Evolutionary conservation across 2,329 filamentous ascomycete genomes (phyloP).

Genomic region (Phoma sp.): DNA sequence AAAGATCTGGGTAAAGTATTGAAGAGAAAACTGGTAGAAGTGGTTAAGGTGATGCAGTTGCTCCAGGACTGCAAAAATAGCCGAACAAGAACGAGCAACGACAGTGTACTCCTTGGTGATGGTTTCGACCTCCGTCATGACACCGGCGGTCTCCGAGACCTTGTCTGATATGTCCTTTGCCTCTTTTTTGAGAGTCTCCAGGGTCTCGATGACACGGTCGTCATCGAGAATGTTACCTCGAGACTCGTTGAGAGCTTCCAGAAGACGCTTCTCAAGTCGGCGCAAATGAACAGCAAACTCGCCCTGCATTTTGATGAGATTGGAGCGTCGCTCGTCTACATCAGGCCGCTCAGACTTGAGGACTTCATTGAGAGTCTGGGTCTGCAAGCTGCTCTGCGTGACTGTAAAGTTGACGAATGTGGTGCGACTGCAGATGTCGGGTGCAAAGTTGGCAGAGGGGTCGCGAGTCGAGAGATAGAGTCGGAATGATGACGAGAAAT

Average conservation of each 20-base stretch:
- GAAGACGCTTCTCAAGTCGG: constrained; percentile 89
- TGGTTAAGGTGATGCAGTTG: constrained; percentile 98
- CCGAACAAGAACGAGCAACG: constrained; percentile 93
- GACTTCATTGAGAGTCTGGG: constrained; percentile 95
- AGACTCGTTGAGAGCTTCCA: constrained; percentile 96
- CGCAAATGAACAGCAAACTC: constrained; percentile 99
- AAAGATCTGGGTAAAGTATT: constrained; percentile 98
- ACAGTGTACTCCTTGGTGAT: constrained; percentile 94
- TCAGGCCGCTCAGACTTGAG: constrained; percentile 97
- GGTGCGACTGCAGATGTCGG: constrained; percentile 96
- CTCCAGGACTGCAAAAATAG: constrained; percentile 95
- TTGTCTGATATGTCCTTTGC: constrained; percentile 94
- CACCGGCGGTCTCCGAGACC: constrained; percentile 94
- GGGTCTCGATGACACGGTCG: constrained; percentile 95
- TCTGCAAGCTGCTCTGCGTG: constrained; percentile 97
- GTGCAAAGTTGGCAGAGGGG: constrained; percentile 92
- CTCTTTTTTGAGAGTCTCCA: constrained; percentile 97
- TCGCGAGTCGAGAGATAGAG: constrained; percentile 94
- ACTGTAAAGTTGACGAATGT: constrained; percentile 99
- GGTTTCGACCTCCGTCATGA: constrained; percentile 96
- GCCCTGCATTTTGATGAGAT: constrained; percentile 97
- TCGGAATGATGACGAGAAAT: constrained; percentile 96
- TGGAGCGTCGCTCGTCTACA: constrained; percentile 93
- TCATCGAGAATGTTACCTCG: constrained; percentile 98
- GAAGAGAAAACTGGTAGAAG: constrained; percentile 98